These are phyloP conservation scores for Coemansia sp. DNA, from an alignment of 192 early-diverging fungal genomes.

Conservation along the genomic window DNA sequence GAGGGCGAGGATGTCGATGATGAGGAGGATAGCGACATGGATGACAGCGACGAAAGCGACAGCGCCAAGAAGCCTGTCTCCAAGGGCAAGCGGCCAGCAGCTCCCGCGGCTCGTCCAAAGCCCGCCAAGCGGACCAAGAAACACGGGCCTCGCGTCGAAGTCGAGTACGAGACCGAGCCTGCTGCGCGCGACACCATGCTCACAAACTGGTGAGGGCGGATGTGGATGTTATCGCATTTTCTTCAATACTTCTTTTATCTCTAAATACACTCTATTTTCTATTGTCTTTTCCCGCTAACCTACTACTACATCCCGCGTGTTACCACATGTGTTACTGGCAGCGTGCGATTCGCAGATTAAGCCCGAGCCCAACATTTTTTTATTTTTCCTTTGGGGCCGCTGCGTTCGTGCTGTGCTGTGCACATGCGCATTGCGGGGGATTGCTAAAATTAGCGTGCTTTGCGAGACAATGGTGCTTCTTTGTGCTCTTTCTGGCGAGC, in stretches of 20 bases:
- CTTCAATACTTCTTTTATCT: neutral
- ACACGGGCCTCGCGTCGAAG: slow-evolving; percentile 59
- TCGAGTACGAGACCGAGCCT: slow-evolving; percentile 62
- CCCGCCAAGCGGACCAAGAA: slow-evolving; percentile 48
- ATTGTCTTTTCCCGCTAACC: no score
- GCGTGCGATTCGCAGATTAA: no score
- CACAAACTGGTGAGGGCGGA: slow-evolving; percentile 32
- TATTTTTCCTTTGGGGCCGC: no score
- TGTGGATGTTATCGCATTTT: neutral
- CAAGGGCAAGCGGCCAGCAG: slow-evolving; percentile 42
- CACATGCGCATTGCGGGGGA: no score
- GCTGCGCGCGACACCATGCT: slow-evolving; percentile 35
- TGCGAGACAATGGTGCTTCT: no score
- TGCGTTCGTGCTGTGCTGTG: no score
- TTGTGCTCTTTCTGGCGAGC: no score
- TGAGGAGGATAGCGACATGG: slow-evolving; percentile 64
- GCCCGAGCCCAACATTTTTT: no score
- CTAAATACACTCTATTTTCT: neutral
- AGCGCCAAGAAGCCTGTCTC: slow-evolving; percentile 30
- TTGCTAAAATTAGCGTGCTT: no score
- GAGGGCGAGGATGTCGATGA: slow-evolving; percentile 60
- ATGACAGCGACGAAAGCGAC: slow-evolving; percentile 49
- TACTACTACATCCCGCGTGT: no score
- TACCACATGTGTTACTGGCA: no score
- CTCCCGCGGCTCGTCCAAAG: slow-evolving; percentile 24